Evolutionary conservation across 495 filamentous ascomycete genomes (phyloP).

Genomic region (Penicillium roqueforti): DNA sequence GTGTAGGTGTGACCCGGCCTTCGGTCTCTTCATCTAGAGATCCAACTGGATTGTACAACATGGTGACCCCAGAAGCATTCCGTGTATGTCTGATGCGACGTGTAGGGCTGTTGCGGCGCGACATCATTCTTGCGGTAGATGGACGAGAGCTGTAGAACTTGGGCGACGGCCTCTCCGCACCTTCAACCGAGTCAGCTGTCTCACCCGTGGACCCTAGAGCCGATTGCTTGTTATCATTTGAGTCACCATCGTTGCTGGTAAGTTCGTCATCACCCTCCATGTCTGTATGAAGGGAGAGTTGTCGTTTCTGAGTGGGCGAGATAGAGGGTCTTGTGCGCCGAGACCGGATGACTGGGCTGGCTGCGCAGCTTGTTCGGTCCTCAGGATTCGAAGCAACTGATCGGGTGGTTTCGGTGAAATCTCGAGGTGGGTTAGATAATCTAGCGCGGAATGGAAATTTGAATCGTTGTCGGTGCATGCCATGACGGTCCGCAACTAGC

Average conservation of each 20-base stretch:
- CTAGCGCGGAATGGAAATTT: slow-evolving; percentile 32
- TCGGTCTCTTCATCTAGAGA: slow-evolving; percentile 47
- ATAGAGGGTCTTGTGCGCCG: slow-evolving; percentile 23
- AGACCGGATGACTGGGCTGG: slow-evolving; percentile 28
- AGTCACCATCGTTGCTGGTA: slow-evolving; percentile 70
- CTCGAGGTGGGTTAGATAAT: slow-evolving; percentile 32
- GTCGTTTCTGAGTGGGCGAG: slow-evolving; percentile 28
- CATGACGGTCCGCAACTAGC: slow-evolving; percentile 54
- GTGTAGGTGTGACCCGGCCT: slow-evolving; percentile 27
- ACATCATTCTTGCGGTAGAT: slow-evolving; percentile 38
- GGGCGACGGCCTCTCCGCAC: slow-evolving; percentile 28
- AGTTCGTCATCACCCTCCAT: slow-evolving; percentile 86
- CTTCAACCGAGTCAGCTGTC: slow-evolving; percentile 7
- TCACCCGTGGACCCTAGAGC: slow-evolving; percentile 36
- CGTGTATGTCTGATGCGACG: slow-evolving; percentile 42
- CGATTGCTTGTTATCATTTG: slow-evolving; percentile 25
- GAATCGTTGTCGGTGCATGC: slow-evolving; percentile 37
- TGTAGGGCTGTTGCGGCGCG: slow-evolving; percentile 38
- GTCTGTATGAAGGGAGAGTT: slow-evolving; percentile 58
- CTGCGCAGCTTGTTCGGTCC: slow-evolving; percentile 33
- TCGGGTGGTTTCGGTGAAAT: slow-evolving; percentile 49
- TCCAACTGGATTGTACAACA: slow-evolving; percentile 55
- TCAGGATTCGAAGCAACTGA: slow-evolving; percentile 59
- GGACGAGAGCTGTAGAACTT: slow-evolving; percentile 47
- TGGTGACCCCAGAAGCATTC: slow-evolving; percentile 72